A percentile compares a stretch with the other conserved stretches of the same genome.
These are phyloP conservation scores for Arctium lappa DNA, from an alignment of 129 eudicot genomes.

Conservation along the genomic window DNA sequence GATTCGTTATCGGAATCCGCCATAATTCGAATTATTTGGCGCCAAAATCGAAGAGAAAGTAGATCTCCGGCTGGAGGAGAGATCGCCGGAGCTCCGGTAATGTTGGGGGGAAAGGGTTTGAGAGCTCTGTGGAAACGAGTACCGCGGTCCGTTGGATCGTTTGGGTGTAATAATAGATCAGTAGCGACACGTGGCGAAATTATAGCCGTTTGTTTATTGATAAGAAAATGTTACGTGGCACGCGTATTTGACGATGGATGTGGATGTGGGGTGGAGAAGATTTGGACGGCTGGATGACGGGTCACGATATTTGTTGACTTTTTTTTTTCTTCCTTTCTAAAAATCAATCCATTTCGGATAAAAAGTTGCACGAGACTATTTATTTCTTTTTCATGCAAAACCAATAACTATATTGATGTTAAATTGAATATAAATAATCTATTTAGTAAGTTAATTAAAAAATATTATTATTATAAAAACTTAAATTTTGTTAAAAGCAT, in stretches of 20 bases:
- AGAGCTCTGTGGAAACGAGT: conserved; percentile 10
- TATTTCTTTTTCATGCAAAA: background rate
- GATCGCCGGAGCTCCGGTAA: conserved; percentile 17
- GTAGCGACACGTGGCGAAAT: conserved; percentile 28
- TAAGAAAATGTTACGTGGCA: conserved; percentile 31
- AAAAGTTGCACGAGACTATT: conserved; percentile 2
- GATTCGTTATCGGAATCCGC: conserved; percentile 59
- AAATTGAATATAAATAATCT: too few species aligned
- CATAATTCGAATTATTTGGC: conserved; percentile 30
- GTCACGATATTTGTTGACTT: conserved; percentile 16
- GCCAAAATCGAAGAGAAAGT: conserved; percentile 8
- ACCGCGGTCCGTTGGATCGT: conserved; percentile 43
- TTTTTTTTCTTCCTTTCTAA: background rate
- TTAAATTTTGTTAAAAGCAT: too few species aligned
- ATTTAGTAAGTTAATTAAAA: too few species aligned
- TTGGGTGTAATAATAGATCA: conserved; percentile 29
- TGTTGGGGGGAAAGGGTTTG: background rate
- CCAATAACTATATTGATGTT: too few species aligned
- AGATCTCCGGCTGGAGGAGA: background rate
- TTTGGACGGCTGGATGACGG: conserved; percentile 24
- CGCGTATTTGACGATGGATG: conserved; percentile 21
- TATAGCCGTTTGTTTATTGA: conserved; percentile 36
- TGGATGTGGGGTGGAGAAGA: conserved; percentile 3
- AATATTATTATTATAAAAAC: too few species aligned
- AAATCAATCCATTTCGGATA: background rate